phyloP scores from a whole-genome alignment of 768 basidiomycete genomes.

The Tulasnella sp. region DNA sequence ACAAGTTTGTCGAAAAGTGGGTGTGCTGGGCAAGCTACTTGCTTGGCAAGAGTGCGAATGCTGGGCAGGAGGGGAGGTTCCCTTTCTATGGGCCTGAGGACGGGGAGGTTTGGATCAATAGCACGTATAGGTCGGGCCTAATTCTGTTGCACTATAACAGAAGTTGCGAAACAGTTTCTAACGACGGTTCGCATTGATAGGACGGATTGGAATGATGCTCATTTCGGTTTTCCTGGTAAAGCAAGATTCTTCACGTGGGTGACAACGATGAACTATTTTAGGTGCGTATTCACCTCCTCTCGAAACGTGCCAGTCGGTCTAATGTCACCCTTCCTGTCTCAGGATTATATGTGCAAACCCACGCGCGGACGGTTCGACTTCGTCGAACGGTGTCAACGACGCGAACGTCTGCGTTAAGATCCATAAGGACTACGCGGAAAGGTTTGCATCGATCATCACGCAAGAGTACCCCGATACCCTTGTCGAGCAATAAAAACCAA shows the following conservation, averaged over 20 bases:
- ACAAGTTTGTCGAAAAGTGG: conserved; percentile 28
- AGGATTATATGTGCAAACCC: conserved; percentile 4
- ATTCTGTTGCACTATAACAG: neutral
- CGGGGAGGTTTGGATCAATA: conserved; percentile 28
- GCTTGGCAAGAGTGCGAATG: conserved; percentile 24
- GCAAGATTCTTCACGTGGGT: conserved; percentile 31
- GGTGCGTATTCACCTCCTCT: neutral
- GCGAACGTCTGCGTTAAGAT: neutral
- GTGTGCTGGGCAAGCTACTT: conserved; percentile 22
- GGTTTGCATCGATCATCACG: neutral
- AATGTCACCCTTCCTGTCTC: too few relatives aligned
- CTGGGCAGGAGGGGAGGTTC: conserved; percentile 17
- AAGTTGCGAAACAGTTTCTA: neutral
- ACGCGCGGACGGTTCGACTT: neutral
- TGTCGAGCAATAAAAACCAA: neutral
- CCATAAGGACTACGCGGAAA: conserved; percentile 6
- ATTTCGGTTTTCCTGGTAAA: conserved; percentile 36
- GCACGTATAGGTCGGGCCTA: conserved; percentile 29
- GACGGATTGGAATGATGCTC: conserved; percentile 35
- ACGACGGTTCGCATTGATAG: neutral
- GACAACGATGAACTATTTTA: conserved; percentile 30
- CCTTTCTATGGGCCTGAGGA: conserved; percentile 23
- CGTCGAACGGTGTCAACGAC: neutral
- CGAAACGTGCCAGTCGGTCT: too few relatives aligned
- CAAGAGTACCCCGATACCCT: conserved; percentile 7